Conservation (phyloP, 106 monocot species). For the Dactylorhiza incarnata region DNA sequence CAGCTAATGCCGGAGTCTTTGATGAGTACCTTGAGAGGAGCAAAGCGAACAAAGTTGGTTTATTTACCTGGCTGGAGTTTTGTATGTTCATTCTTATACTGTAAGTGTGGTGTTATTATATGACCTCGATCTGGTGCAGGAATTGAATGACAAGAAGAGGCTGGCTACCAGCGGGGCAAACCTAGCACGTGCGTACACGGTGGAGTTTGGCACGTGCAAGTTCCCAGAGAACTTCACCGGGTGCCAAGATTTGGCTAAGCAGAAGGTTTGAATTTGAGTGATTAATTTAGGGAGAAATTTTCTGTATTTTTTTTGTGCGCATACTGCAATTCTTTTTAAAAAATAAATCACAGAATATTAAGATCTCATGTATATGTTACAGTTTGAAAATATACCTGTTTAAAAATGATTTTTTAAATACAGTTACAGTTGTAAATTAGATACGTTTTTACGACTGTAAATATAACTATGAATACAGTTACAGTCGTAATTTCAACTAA, state of each 20-base stretch:
- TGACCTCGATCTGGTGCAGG: conserved; percentile 43
- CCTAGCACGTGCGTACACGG: conserved; percentile 93
- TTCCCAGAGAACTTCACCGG: conserved; percentile 98
- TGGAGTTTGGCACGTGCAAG: conserved; percentile 84
- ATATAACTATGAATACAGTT: no score
- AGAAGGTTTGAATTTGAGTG: conserved; percentile 64
- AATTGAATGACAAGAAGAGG: conserved; percentile 95
- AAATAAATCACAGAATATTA: no score
- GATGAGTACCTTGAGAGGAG: conserved; percentile 93
- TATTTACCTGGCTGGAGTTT: neutral
- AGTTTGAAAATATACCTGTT: no score
- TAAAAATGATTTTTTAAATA: no score
- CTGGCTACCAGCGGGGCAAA: conserved; percentile 91
- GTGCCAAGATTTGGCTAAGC: conserved; percentile 92
- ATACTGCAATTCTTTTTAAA: no score
- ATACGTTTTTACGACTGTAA: no score
- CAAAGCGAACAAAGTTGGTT: conserved; percentile 90
- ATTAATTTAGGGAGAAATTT: no score
- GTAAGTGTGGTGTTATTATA: neutral
- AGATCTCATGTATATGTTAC: no score
- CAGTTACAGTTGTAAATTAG: no score
- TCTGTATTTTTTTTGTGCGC: no score
- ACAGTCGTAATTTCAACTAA: no score
- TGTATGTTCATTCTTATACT: neutral
- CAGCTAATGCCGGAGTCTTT: conserved; percentile 72